Evolutionary conservation across 78 protist species (phyloP).

Genomic region (Mantamonas sphyraenae): DNA sequence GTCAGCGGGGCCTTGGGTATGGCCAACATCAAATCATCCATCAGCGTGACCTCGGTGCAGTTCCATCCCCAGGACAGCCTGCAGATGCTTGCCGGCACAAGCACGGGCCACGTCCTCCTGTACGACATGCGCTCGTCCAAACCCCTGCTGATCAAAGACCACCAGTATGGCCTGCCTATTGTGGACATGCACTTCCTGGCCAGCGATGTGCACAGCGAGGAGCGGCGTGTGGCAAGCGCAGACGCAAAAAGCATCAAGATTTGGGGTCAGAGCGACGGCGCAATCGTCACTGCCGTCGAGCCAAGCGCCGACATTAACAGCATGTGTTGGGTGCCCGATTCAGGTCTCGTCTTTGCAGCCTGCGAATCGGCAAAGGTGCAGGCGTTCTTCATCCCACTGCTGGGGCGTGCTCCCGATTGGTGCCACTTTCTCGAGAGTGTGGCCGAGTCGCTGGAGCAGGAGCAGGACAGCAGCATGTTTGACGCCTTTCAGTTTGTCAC

Average conservation of each 20-base stretch:
- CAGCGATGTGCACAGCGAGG: neutral
- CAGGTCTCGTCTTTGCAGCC: slow-evolving; percentile 77
- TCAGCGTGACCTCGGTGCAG: neutral
- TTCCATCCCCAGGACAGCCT: slow-evolving; percentile 68
- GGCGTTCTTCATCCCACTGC: slow-evolving; percentile 79
- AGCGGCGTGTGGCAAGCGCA: neutral
- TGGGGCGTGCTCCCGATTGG: slow-evolving; percentile 98
- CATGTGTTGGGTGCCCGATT: neutral
- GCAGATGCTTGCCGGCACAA: slow-evolving; percentile 71
- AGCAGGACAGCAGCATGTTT: slow-evolving; percentile 36
- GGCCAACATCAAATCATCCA: neutral
- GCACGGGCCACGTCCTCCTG: slow-evolving; percentile 62
- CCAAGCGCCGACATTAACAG: slow-evolving; percentile 58
- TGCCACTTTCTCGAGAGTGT: slow-evolving; percentile 80
- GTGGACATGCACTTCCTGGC: neutral
- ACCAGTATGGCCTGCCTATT: slow-evolving; percentile 76
- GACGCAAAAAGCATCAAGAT: neutral
- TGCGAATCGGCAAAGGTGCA: slow-evolving; percentile 66
- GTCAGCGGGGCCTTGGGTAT: neutral
- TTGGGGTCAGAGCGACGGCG: slow-evolving; percentile 2
- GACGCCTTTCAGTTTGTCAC: slow-evolving; percentile 92
- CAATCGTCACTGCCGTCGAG: slow-evolving; percentile 57
- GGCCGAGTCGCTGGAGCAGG: slow-evolving; percentile 74
- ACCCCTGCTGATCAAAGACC: slow-evolving; percentile 76
- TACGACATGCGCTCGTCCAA: slow-evolving; percentile 74